Conservation (phyloP, 1,139 yeast species). For the Lodderomyces theae region DNA sequence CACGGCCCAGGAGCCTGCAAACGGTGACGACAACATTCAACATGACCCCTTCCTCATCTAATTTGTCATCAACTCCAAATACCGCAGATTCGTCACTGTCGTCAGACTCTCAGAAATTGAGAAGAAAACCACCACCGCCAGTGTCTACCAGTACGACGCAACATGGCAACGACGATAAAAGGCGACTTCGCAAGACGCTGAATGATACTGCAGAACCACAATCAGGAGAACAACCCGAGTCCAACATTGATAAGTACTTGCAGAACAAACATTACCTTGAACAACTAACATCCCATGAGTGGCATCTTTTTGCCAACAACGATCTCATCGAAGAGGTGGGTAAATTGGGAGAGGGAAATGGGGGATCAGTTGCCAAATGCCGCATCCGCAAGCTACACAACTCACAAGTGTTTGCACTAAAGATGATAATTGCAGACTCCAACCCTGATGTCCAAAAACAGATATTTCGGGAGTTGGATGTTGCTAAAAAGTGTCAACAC, state of each 20-base stretch:
- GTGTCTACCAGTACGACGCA: slow-evolving; percentile 26
- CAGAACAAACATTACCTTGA: slow-evolving; percentile 34
- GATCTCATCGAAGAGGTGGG: slow-evolving; percentile 41
- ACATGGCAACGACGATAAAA: neutral
- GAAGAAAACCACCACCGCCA: slow-evolving; percentile 47
- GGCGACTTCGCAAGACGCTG: neutral
- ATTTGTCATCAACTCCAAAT: slow-evolving; percentile 11
- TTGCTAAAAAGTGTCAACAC: slow-evolving; percentile 76
- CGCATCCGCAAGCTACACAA: slow-evolving; percentile 18
- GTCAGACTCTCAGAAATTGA: slow-evolving; percentile 18
- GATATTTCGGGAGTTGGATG: slow-evolving; percentile 83
- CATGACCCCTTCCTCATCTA: slow-evolving; percentile 8
- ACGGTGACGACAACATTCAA: neutral
- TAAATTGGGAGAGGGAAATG: slow-evolving; percentile 88
- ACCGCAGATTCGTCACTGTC: slow-evolving; percentile 9
- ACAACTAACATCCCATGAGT: slow-evolving; percentile 69
- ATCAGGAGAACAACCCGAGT: neutral
- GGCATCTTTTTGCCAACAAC: slow-evolving; percentile 63
- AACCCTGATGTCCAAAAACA: slow-evolving; percentile 84
- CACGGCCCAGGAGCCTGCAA: neutral
- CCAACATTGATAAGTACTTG: neutral
- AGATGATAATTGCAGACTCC: slow-evolving; percentile 71
- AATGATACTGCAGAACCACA: neutral
- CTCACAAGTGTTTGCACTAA: slow-evolving; percentile 75
- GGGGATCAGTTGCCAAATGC: slow-evolving; percentile 88